phyloP scores from a whole-genome alignment of 192 early-diverging fungal species.

The Jimgerdemannia lactiflua region DNA sequence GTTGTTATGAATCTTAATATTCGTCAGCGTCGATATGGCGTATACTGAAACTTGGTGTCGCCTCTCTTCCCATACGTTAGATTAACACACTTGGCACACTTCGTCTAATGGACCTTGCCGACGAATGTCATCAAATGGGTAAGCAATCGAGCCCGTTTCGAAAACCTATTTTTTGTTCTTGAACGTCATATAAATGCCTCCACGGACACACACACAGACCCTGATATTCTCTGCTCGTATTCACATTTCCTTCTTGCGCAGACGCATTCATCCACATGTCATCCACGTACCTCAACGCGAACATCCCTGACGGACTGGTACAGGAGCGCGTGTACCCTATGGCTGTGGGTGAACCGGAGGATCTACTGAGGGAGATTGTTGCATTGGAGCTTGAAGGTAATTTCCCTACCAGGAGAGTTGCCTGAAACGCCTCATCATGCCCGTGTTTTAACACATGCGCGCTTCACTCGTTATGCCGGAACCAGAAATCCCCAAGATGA shows the following conservation, averaged over 20 bases:
- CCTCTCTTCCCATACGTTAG: neutral
- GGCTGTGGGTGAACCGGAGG: slow-evolving; percentile 18
- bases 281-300: slow-evolving; percentile 22
- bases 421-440: too few relatives aligned
- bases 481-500: slow-evolving; percentile 34
- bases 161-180: too few relatives aligned
- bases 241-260: slow-evolving; percentile 5
- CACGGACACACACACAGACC: too few relatives aligned
- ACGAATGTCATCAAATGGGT: slow-evolving; percentile 26
- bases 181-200: too few relatives aligned
- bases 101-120: slow-evolving; percentile 22
- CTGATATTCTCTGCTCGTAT: too few relatives aligned
- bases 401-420: too few relatives aligned
- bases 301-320: slow-evolving; percentile 26
- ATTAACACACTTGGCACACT: slow-evolving; percentile 29
- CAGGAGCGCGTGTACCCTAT: slow-evolving; percentile 38
- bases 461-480: neutral
- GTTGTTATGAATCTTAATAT: too few relatives aligned
- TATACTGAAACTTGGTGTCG: too few relatives aligned
- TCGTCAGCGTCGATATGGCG: too few relatives aligned
- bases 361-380: slow-evolving; percentile 25
- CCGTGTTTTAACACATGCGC: too few relatives aligned
- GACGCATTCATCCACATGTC: slow-evolving; percentile 29
- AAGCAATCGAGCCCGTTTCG: neutral
- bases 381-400: slow-evolving; percentile 27